Percentiles rank a stretch among this genome's conserved stretches.
Conservation (phyloP, 169 alveolate species). For the Pseudocohnilembus persalinus region DNA sequence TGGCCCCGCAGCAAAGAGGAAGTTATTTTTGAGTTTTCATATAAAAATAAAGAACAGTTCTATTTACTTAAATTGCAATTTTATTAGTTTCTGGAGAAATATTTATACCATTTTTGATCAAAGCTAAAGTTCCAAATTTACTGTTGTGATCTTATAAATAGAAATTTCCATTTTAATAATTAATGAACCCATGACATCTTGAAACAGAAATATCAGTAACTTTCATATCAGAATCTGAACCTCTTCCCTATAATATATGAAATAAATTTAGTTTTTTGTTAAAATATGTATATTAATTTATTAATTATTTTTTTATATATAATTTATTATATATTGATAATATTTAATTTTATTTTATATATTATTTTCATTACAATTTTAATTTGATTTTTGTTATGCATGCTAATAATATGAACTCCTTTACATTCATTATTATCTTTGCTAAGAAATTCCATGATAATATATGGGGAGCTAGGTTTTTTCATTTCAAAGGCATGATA, state of each 20-base stretch:
- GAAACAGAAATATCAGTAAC: constrained; percentile 62
- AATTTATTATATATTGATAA: too few relatives aligned
- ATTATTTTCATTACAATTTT: constrained; percentile 3
- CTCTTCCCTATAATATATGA: constrained; percentile 54
- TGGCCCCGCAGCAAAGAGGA: background rate
- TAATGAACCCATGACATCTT: constrained; percentile 44
- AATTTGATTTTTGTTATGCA: constrained; percentile 11
- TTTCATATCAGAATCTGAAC: constrained; percentile 52
- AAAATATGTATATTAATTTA: too few relatives aligned
- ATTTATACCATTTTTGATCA: constrained; percentile 26
- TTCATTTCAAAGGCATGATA: background rate
- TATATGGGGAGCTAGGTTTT: background rate
- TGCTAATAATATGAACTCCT: constrained; percentile 16
- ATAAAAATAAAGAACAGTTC: constrained; percentile 38
- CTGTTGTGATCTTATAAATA: constrained; percentile 50
- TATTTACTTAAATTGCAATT: constrained; percentile 37
- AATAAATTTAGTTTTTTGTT: too few relatives aligned
- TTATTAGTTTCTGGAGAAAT: constrained; percentile 24
- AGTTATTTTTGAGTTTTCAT: background rate
- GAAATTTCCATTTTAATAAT: constrained; percentile 46
- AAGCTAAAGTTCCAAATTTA: constrained; percentile 65
- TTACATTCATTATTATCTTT: constrained; percentile 16
- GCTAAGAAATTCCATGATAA: background rate
- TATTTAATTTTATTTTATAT: too few relatives aligned
- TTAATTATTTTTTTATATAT: too few relatives aligned